A percentile compares a stretch with the other conserved stretches of the same genome.
Evolutionary conservation across 2,329 filamentous ascomycete genomes (phyloP).

Genomic region (Diaporthe helianthi): DNA sequence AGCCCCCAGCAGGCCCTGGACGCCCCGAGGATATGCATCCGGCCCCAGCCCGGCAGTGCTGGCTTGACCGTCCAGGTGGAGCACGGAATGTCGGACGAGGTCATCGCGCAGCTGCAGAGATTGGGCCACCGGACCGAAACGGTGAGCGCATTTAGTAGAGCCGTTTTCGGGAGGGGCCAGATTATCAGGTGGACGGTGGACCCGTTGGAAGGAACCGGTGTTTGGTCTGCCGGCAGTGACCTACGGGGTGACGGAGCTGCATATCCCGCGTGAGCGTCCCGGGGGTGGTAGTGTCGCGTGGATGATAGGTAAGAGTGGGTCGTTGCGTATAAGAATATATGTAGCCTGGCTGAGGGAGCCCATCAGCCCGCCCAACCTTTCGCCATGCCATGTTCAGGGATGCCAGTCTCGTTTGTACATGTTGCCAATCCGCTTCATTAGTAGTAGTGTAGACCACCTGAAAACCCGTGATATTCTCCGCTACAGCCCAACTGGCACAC

Average conservation of each 20-base stretch:
- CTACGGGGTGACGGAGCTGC: conserved; percentile 80
- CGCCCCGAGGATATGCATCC: conserved; percentile 88
- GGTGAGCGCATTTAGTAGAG: conserved; percentile 68
- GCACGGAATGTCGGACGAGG: conserved; percentile 76
- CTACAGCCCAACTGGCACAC: background rate
- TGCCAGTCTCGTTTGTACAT: background rate
- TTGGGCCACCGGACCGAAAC: conserved; percentile 79
- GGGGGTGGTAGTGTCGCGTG: background rate
- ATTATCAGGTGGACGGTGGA: conserved; percentile 82
- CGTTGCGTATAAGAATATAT: background rate
- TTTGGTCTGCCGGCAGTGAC: conserved; percentile 93
- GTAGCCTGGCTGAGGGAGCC: background rate
- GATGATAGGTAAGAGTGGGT: background rate
- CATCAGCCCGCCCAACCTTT: background rate
- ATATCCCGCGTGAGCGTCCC: conserved; percentile 53
- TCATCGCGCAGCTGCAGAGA: conserved; percentile 69
- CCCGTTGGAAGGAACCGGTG: conserved; percentile 66
- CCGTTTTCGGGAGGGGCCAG: conserved; percentile 85
- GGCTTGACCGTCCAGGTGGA: conserved; percentile 78
- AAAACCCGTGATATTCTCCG: background rate
- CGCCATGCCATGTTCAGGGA: background rate
- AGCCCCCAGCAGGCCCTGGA: conserved; percentile 90
- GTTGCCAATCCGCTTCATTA: conserved; percentile 7
- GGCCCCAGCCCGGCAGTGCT: conserved; percentile 71
- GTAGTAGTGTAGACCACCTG: conserved; percentile 13